A percentile compares a stretch with the other conserved stretches of the same genome.
Evolutionary conservation across 2,329 filamentous ascomycete species (phyloP).

Genomic region (Thielaviopsis punctulata): DNA sequence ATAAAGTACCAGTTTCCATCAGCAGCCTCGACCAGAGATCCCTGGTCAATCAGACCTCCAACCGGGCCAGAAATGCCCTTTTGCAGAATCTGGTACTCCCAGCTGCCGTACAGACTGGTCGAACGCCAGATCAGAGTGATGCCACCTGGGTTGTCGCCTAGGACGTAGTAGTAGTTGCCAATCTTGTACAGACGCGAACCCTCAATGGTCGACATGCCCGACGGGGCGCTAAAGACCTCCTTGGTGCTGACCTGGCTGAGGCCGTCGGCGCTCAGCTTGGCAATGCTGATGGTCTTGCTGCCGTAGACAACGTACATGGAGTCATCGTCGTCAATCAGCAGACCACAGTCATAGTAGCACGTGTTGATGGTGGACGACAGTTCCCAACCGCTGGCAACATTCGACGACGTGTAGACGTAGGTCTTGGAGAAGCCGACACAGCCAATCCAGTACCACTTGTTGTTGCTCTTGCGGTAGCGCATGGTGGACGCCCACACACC

Average conservation of each 20-base stretch:
- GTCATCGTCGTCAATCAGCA: slow-evolving; percentile 41
- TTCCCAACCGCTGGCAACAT: slow-evolving; percentile 26
- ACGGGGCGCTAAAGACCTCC: slow-evolving; percentile 26
- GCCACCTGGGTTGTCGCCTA: slow-evolving; percentile 27
- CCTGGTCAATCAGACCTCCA: slow-evolving; percentile 34
- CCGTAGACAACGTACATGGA: slow-evolving; percentile 41
- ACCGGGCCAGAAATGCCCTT: slow-evolving; percentile 26
- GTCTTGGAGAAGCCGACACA: slow-evolving; percentile 33
- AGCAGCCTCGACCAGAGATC: slow-evolving; percentile 34
- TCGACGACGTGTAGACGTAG: slow-evolving; percentile 33
- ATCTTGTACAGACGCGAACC: slow-evolving; percentile 40
- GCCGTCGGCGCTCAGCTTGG: slow-evolving; percentile 32
- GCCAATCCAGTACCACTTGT: slow-evolving; percentile 39
- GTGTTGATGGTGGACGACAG: slow-evolving; percentile 17
- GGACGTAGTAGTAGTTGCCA: slow-evolving; percentile 38
- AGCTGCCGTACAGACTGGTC: slow-evolving; percentile 33
- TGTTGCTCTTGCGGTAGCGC: slow-evolving; percentile 30
- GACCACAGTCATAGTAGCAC: slow-evolving; percentile 40
- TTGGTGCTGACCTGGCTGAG: slow-evolving; percentile 27
- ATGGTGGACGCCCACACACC: slow-evolving; percentile 26
- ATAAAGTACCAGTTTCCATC: slow-evolving; percentile 41
- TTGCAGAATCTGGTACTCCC: slow-evolving; percentile 27
- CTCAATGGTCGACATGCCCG: slow-evolving; percentile 24
- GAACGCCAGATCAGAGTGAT: slow-evolving; percentile 32
- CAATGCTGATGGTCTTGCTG: slow-evolving; percentile 29